Evolutionary conservation across 2,329 filamentous ascomycete genomes (phyloP).

Genomic region (Ascosphaera pollenicola): DNA sequence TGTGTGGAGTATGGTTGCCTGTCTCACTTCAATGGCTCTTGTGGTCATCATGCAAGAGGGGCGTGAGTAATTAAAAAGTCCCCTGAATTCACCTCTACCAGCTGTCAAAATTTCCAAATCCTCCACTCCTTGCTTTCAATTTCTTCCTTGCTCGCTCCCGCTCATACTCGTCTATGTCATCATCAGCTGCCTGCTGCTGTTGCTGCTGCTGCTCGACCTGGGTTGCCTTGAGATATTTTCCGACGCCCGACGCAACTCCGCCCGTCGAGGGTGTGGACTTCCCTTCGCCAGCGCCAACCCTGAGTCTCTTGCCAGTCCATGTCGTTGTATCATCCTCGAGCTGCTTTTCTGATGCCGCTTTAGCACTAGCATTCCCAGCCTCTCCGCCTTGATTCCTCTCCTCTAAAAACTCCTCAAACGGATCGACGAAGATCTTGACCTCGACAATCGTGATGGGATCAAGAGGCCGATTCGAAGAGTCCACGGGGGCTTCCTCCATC

Average conservation of each 20-base stretch:
- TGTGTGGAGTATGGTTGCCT: no score
- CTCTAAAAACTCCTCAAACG: constrained; percentile 80
- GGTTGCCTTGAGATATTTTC: constrained; percentile 61
- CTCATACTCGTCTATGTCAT: constrained; percentile 42
- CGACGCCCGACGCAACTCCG: constrained; percentile 32
- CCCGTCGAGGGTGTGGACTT: constrained; percentile 18
- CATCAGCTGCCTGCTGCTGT: constrained; percentile 19
- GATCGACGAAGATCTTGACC: constrained; percentile 72
- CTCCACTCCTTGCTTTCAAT: constrained; percentile 35
- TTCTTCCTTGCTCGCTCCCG: constrained; percentile 61
- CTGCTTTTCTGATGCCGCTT: constrained; percentile 9
- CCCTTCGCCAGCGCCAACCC: constrained; percentile 36
- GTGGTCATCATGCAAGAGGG: no score
- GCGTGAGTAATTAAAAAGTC: no score
- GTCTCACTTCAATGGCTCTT: no score
- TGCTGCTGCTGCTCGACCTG: constrained; percentile 17
- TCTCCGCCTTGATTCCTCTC: constrained; percentile 39
- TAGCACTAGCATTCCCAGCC: constrained; percentile 9
- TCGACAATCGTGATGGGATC: constrained; percentile 64
- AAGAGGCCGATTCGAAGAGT: constrained; percentile 49
- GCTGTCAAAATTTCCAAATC: constrained; percentile 85
- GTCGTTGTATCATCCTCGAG: constrained; percentile 72
- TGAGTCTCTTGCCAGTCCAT: constrained; percentile 86
- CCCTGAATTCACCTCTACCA: no score
- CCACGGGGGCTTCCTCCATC: constrained; percentile 57